A percentile compares a stretch with the other conserved stretches of the same genome.
Evolutionary conservation across 139 green algal species (phyloP).

Genomic region (Microglena sp.): DNA sequence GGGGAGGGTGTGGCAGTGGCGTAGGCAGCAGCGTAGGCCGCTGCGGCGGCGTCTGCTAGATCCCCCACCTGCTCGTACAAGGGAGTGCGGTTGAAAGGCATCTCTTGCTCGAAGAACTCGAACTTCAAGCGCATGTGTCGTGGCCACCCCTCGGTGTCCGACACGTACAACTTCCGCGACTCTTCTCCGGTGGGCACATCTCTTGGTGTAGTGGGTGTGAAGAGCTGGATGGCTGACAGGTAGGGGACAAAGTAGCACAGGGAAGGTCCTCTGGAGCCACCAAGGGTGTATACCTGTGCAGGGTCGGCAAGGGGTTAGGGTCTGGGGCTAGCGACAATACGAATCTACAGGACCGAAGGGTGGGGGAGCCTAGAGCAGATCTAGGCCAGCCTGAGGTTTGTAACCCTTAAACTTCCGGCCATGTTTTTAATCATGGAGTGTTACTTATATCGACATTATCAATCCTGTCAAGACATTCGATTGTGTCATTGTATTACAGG

Average conservation of each 20-base stretch:
- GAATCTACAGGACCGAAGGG: too few species aligned
- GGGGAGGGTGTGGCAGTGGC: background rate
- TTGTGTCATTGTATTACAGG: too few species aligned
- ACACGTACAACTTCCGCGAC: slow-evolving; percentile 36
- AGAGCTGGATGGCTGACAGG: slow-evolving; percentile 69
- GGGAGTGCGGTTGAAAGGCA: slow-evolving; percentile 48
- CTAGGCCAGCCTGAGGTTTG: too few species aligned
- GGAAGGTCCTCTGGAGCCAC: slow-evolving; percentile 44
- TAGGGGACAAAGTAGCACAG: slow-evolving; percentile 67
- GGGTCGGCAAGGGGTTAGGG: too few species aligned
- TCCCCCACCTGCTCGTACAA: slow-evolving; percentile 46
- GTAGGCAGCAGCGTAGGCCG: slow-evolving; percentile 15
- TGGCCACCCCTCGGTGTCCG: slow-evolving; percentile 52
- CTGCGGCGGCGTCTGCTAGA: slow-evolving; percentile 27
- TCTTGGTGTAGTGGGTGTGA: slow-evolving; percentile 26
- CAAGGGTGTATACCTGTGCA: slow-evolving; percentile 20
- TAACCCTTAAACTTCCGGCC: too few species aligned
- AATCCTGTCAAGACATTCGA: too few species aligned
- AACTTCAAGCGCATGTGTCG: slow-evolving; percentile 46
- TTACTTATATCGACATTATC: too few species aligned
- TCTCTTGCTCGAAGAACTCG: slow-evolving; percentile 52
- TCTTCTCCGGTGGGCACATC: slow-evolving; percentile 13
- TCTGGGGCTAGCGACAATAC: too few species aligned
- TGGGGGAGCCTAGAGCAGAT: too few species aligned
- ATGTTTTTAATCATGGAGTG: too few species aligned